phyloP scores from a whole-genome alignment of 441 rosid genomes.

The Raphanus hybrid region DNA sequence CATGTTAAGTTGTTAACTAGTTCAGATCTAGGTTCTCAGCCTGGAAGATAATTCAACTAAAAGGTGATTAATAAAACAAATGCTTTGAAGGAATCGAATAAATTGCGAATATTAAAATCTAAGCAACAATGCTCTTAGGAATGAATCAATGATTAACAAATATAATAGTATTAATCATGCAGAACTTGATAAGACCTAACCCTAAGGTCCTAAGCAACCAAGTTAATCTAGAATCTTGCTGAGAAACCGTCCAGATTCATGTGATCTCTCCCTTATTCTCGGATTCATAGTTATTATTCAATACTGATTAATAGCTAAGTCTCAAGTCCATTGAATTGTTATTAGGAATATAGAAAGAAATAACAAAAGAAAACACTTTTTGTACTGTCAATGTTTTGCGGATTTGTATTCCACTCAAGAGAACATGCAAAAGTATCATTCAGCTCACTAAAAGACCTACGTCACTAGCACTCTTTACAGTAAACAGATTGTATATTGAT shows the following conservation, averaged over 20 bases:
- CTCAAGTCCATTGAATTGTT: slow-evolving; percentile 17
- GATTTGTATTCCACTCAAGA: background rate
- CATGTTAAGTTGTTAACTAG: no score
- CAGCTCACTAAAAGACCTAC: background rate
- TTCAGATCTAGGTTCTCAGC: no score
- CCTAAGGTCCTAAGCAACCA: background rate
- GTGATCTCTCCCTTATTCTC: background rate
- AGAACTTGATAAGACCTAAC: slow-evolving; percentile 4
- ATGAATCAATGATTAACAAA: background rate
- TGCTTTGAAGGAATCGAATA: no score
- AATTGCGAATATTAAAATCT: background rate
- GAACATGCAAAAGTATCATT: background rate
- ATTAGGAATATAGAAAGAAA: background rate
- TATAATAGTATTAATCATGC: background rate
- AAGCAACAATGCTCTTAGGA: slow-evolving; percentile 10
- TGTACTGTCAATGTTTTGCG: background rate
- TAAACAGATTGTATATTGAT: background rate
- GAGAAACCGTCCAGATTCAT: slow-evolving; percentile 23
- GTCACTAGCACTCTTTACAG: background rate
- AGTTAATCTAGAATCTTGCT: background rate
- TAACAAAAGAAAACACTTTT: background rate
- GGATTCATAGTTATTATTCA: background rate
- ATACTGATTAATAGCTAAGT: background rate
- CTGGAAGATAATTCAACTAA: no score
- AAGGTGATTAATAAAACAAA: no score